Conservation (phyloP, 805 yeast species). For the Pichia insulana region DNA sequence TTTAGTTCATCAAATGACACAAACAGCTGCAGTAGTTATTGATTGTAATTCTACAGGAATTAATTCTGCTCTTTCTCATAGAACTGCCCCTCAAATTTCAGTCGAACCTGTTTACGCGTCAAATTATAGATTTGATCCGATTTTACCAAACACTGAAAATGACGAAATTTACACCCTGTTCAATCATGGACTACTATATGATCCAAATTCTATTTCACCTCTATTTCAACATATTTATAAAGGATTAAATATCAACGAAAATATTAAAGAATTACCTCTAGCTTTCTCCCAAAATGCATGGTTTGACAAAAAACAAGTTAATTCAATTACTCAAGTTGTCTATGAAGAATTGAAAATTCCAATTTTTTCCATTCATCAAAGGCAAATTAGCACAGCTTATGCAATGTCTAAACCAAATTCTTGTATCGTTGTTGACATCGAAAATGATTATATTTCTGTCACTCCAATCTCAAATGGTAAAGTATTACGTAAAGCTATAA, state of each 20-base stretch:
- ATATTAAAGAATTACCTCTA: constrained; percentile 51
- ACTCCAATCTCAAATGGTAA: constrained; percentile 75
- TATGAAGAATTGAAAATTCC: constrained; percentile 73
- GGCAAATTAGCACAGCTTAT: constrained; percentile 70
- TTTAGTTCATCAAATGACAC: not conserved
- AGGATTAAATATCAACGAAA: constrained; percentile 37
- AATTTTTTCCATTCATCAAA: constrained; percentile 62
- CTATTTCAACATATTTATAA: constrained; percentile 63
- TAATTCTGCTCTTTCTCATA: constrained; percentile 62
- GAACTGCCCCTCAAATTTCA: constrained; percentile 51
- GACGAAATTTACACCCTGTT: constrained; percentile 50
- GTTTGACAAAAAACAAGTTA: constrained; percentile 52
- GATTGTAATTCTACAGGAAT: constrained; percentile 60
- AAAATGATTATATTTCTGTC: constrained; percentile 58
- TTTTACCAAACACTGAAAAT: constrained; percentile 22
- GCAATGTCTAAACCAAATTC: constrained; percentile 66
- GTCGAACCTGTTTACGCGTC: constrained; percentile 49
- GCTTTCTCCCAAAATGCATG: constrained; percentile 51
- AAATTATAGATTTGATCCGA: constrained; percentile 17
- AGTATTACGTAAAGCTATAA: constrained; percentile 54
- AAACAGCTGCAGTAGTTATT: constrained; percentile 41
- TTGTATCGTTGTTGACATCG: constrained; percentile 75
- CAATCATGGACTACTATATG: constrained; percentile 57
- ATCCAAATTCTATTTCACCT: constrained; percentile 61
- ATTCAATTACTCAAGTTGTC: constrained; percentile 57